Conservation (phyloP, 192 early-diverging fungal genomes). For the Linnemannia elongata region DNA sequence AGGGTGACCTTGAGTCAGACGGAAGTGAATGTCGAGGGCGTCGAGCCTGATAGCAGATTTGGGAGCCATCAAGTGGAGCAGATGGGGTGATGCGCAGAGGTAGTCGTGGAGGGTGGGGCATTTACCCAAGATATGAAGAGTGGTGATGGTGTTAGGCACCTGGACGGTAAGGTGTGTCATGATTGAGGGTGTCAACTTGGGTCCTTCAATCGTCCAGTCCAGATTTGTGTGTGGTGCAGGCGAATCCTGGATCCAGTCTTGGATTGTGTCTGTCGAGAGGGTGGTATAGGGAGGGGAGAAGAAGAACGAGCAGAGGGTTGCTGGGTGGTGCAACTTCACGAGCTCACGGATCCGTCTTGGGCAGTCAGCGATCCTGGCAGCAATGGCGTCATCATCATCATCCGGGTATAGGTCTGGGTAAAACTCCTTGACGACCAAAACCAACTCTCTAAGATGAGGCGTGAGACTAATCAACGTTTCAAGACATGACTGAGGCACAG, state of each 20-base stretch:
- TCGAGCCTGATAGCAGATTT: neutral
- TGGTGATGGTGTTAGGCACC: neutral
- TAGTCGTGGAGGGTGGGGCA: neutral
- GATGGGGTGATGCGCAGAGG: neutral
- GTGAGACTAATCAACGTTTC: neutral
- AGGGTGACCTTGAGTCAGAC: neutral
- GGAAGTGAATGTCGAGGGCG: neutral
- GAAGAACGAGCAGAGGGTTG: neutral
- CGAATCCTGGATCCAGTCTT: neutral
- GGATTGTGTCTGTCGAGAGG: neutral
- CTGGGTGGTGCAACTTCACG: neutral
- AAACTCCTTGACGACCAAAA: neutral
- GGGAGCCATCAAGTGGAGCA: neutral
- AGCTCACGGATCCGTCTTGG: neutral
- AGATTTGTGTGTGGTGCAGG: neutral
- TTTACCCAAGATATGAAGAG: neutral
- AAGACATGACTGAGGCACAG: neutral
- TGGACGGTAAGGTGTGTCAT: neutral
- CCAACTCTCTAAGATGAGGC: neutral
- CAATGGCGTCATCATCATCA: neutral
- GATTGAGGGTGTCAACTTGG: neutral
- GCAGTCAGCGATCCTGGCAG: neutral
- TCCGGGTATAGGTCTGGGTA: no score
- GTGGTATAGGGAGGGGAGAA: neutral
- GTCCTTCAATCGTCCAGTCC: neutral